Conservation (phyloP, 2,329 filamentous ascomycete genomes). For the Pseudogymnoascus sp. region DNA sequence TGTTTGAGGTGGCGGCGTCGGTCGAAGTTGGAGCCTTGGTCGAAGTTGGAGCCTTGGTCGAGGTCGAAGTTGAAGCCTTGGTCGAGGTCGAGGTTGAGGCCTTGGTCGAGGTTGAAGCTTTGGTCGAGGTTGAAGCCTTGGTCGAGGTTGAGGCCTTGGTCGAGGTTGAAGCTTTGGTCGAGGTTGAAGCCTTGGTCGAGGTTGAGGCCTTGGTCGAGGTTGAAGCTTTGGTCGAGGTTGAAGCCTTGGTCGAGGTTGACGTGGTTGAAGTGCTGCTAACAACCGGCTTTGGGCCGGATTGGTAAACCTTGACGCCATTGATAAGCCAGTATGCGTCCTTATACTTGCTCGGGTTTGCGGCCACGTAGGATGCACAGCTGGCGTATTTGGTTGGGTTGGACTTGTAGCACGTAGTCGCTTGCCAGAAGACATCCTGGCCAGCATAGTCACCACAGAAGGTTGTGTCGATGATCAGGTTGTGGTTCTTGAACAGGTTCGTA, state of each 20-base stretch:
- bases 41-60: not conserved
- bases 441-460: slow-evolving; percentile 87
- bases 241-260: not conserved
- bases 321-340: slow-evolving; percentile 66
- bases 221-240: not conserved
- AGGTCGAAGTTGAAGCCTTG: not conserved
- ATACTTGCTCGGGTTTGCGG: slow-evolving; percentile 60
- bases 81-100: not conserved
- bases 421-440: slow-evolving; percentile 51
- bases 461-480: slow-evolving; percentile 73
- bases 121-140: not conserved
- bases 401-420: slow-evolving; percentile 32
- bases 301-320: slow-evolving; percentile 59
- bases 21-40: not conserved
- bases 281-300: slow-evolving; percentile 17
- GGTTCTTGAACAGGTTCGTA: slow-evolving; percentile 54
- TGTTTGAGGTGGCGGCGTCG: not conserved
- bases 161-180: not conserved
- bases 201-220: not conserved
- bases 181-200: too few species aligned
- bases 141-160: not conserved
- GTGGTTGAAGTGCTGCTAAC: not conserved
- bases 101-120: not conserved
- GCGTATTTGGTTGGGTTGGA: slow-evolving; percentile 48
- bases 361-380: slow-evolving; percentile 64